Evolutionary conservation across 1,284 basidiomycete genomes (phyloP), one percentile per base, ranked within the genome.

Genomic region (Schizophyllum amplum): DNA sequence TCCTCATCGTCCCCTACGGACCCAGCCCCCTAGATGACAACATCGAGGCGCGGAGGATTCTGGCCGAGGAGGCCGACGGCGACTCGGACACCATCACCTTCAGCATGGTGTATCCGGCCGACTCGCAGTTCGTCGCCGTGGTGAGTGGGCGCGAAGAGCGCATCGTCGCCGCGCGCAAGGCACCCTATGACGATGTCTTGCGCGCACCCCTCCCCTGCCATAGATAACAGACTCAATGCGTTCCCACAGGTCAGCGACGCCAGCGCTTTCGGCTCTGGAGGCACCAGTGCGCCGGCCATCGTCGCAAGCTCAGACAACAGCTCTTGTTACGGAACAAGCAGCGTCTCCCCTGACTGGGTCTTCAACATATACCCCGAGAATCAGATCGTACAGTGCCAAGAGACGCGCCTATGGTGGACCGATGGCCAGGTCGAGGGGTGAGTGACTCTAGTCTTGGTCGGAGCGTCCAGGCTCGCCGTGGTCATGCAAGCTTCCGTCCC

Each of bases 81-180:
- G 62, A 68, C 50, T 67, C 70, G 0, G 71, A 73, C 0, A 70
- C 74, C 24, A 63, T 81, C 33, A 75, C 68, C 47, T 86, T 90
- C 67, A 71, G 79, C 65, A 75, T 91, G 54, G 78, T 76, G 24
- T 92, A 80, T 65, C 88, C 89, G 0, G 74, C 71, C 52, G 75
- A 81, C 64, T 86, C 87, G 1, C 81, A 84, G 63, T 84, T 91
- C 59, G 84, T 92, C 22, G 82, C 83, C 1, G 84, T 90, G 65
- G 88, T 90, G 65, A 71, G 87, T 82, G n/a, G 17, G 9, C 46
- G 49, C 42, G n/a, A 11, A 46, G 42, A 46, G 11, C n/a, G 11
- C n/a, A n/a, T 46, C n/a, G n/a, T n/a, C n/a, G n/a, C n/a, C n/a
- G n/a, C 11, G 42, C 42, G 42, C 42, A 46, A 46, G 11, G 11